Evolutionary conservation across 345 rosid species (phyloP).

Genomic region (Psidium friedrichsthalianum): DNA sequence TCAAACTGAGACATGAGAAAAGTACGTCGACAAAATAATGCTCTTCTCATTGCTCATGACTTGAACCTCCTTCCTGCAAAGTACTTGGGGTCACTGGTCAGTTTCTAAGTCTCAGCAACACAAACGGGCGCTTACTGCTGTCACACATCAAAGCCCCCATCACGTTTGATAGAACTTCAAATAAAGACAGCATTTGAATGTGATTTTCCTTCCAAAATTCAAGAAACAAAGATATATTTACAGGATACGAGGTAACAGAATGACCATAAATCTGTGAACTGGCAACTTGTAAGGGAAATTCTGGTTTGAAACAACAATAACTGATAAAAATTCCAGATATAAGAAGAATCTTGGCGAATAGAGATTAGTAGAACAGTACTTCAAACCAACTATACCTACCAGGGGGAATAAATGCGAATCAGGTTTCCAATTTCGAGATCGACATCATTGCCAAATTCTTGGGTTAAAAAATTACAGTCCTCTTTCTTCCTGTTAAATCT

Average conservation of each 20-base stretch:
- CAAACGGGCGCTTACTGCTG: background rate
- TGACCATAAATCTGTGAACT: background rate
- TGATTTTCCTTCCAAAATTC: background rate
- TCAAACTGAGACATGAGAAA: constrained; percentile 22
- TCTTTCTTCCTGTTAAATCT: constrained; percentile 16
- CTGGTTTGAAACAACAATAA: background rate
- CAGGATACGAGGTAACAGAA: background rate
- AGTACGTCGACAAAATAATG: constrained; percentile 44
- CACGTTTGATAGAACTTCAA: background rate
- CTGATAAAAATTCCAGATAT: background rate
- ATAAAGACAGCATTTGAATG: background rate
- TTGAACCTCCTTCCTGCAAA: constrained; percentile 67
- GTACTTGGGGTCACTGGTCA: background rate
- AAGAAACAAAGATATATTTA: background rate
- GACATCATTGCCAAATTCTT: constrained; percentile 59
- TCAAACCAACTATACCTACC: constrained; percentile 20
- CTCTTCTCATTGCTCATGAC: constrained; percentile 20
- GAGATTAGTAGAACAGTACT: background rate
- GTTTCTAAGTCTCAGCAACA: background rate
- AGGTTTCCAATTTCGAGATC: constrained; percentile 70
- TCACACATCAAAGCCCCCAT: background rate
- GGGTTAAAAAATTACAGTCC: constrained; percentile 58
- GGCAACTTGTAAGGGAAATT: background rate
- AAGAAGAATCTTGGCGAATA: background rate
- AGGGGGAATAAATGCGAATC: constrained; percentile 52